These are phyloP conservation scores for Diaporthe sp. DNA, from an alignment of 2,329 filamentous ascomycete species.

Conservation along the genomic window DNA sequence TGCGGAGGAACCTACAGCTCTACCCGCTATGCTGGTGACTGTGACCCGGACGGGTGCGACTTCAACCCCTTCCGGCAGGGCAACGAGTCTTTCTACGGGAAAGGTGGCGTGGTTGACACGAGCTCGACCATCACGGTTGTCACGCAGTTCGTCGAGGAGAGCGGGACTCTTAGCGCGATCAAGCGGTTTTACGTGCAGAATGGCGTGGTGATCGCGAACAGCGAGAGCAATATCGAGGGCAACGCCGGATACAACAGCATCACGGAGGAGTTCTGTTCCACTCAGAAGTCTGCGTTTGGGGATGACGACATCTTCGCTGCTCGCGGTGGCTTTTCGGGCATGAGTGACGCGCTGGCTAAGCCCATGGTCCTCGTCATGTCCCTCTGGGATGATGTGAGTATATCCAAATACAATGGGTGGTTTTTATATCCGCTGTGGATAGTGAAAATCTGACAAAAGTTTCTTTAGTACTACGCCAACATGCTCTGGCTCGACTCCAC, in stretches of 20 bases:
- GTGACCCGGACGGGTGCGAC: slow-evolving; percentile 76
- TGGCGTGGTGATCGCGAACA: slow-evolving; percentile 65
- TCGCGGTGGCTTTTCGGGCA: slow-evolving; percentile 66
- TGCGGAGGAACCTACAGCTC: slow-evolving; percentile 64
- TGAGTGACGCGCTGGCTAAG: slow-evolving; percentile 63
- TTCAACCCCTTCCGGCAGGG: slow-evolving; percentile 76
- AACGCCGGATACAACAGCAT: slow-evolving; percentile 53
- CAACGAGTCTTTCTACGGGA: slow-evolving; percentile 71
- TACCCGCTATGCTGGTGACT: slow-evolving; percentile 68
- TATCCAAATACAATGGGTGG: background rate
- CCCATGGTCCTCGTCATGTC: slow-evolving; percentile 75
- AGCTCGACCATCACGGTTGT: slow-evolving; percentile 70
- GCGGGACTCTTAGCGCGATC: slow-evolving; percentile 59
- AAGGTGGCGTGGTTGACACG: slow-evolving; percentile 69
- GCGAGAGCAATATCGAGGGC: slow-evolving; percentile 54
- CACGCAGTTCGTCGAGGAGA: slow-evolving; percentile 67
- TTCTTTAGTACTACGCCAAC: slow-evolving; percentile 63
- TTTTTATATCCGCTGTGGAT: background rate
- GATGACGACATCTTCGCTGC: slow-evolving; percentile 64
- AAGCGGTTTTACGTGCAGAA: slow-evolving; percentile 73
- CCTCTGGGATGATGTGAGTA: slow-evolving; percentile 66
- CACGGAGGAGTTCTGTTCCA: slow-evolving; percentile 67
- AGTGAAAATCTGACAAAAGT: background rate
- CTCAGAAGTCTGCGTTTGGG: slow-evolving; percentile 66
- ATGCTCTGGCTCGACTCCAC: slow-evolving; percentile 74